These are phyloP conservation scores for Ceratobasidium theobromae DNA, from an alignment of 1,284 basidiomycete genomes.

Conservation along the genomic window DNA sequence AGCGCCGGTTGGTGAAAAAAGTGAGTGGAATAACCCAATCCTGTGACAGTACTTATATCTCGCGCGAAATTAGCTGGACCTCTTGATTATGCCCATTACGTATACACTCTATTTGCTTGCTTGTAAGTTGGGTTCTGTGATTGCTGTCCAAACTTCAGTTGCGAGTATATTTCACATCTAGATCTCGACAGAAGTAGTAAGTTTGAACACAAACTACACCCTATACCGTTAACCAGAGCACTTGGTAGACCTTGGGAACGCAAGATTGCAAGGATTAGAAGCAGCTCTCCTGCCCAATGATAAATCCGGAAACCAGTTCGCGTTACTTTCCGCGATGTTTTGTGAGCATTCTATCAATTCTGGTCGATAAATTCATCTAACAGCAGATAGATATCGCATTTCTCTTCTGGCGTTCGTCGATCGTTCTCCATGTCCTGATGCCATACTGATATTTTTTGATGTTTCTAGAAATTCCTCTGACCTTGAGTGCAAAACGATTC, in stretches of 20 bases:
- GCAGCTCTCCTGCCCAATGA: conserved; percentile 20
- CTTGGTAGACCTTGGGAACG: conserved; percentile 17
- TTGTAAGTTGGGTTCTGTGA: neutral
- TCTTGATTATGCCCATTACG: conserved; percentile 26
- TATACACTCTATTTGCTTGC: conserved; percentile 20
- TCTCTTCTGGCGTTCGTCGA: conserved; percentile 27
- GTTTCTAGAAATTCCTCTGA: conserved; percentile 25
- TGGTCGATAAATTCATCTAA: neutral
- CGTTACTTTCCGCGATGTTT: conserved; percentile 25
- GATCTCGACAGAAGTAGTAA: conserved; percentile 29
- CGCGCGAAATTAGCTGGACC: conserved; percentile 14
- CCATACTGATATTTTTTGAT: no score
- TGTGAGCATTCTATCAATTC: neutral
- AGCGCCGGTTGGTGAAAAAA: conserved; percentile 22
- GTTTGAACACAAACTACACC: neutral
- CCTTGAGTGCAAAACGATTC: conserved; percentile 21
- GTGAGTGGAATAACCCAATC: neutral
- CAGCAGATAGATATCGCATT: conserved; percentile 16
- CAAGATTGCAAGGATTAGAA: conserved; percentile 17
- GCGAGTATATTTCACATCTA: neutral
- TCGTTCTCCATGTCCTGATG: neutral
- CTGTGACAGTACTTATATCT: neutral
- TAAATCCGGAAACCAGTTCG: conserved; percentile 22
- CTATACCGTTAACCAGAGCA: neutral
- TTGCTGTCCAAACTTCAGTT: neutral